These are phyloP conservation scores for Plasmodium coatneyi DNA, from an alignment of 169 alveolate species.

Conservation along the genomic window DNA sequence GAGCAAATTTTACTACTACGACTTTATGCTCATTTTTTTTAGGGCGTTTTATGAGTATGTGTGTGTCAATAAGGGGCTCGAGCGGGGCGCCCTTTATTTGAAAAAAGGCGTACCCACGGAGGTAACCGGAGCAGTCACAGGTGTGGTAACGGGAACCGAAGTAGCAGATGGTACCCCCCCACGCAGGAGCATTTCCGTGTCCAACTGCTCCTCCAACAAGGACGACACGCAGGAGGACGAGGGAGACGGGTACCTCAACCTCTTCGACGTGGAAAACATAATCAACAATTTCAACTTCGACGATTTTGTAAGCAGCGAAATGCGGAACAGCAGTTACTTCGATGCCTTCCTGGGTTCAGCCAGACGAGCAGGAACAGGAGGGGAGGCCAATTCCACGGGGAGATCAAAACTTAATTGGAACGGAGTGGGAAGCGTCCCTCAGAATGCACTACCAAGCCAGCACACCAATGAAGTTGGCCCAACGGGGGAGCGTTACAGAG, in stretches of 20 bases:
- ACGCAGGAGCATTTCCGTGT: background rate
- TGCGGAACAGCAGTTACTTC: constrained; percentile 8
- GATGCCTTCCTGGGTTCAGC: background rate
- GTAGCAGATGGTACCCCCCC: background rate
- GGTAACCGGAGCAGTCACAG: background rate
- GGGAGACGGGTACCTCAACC: constrained; percentile 16
- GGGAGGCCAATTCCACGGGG: background rate
- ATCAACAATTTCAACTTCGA: constrained; percentile 46
- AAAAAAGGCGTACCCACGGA: background rate
- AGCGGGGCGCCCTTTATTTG: background rate
- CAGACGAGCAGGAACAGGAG: background rate
- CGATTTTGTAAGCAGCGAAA: constrained; percentile 20
- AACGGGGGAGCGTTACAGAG: background rate
- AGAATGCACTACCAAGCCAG: background rate
- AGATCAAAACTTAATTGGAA: too few relatives aligned
- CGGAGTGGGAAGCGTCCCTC: too few relatives aligned
- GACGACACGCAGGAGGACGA: constrained; percentile 4
- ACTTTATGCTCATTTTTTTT: constrained; percentile 60
- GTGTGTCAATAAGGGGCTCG: constrained; percentile 8
- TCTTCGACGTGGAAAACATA: constrained; percentile 55
- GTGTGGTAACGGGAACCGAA: background rate
- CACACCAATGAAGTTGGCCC: background rate
- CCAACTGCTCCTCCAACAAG: background rate
- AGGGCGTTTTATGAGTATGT: constrained; percentile 29
- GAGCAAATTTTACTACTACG: constrained; percentile 49